Evolutionary conservation across 495 filamentous ascomycete genomes (phyloP), one percentile per base, ranked within the genome.

Genomic region (Lasiosphaeriaceae sp.): DNA sequence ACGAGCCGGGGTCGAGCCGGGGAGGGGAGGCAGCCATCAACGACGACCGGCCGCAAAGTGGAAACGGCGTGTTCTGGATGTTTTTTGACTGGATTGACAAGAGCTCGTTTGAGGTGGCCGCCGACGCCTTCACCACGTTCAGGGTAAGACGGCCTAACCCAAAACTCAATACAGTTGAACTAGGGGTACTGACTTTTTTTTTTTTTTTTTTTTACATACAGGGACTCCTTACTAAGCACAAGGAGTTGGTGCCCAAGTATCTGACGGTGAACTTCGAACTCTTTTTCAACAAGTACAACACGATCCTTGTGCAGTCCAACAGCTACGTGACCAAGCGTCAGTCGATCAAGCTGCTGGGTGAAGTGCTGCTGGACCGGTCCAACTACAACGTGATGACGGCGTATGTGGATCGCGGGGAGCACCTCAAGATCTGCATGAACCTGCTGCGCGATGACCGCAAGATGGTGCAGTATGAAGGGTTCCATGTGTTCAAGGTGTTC

Each of bases 401-500:
- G 41, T 99, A 99, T 73, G 94, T 99, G 47, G 91, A 96, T 69
- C 85, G 88, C 41, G 91, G 91, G 37, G 92, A 96, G 64, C 90
- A 97, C 66, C 80, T 99, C 59, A 99, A 99, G 77, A 83, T 97
- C 52, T 92, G 90, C 74, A 99, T 99, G 95, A 97, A 96, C 68
- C 77, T 97, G 51, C 75, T 99, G 52, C 83, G 89, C 48, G 93
- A 97, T 71, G 93, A 97, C 68, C 83, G 92, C 63, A 92, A 94
- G 70, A 99, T 97, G 90, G 94, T 99, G 50, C 92, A 97, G 68
- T 99, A 97, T 67, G 95, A 99, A 72, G 93, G 91, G 22, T 99
- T 99, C 71, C 95, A 99, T 71, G 93, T 98, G 35, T 98, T 98
- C 78, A 98, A 98, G 80, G 92, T 99, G 55, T 99, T 99, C 74